A percentile compares a stretch with the other conserved stretches of the same genome.
Evolutionary conservation across 805 yeast genomes (phyloP).

Genomic region (Starmerella apis): DNA sequence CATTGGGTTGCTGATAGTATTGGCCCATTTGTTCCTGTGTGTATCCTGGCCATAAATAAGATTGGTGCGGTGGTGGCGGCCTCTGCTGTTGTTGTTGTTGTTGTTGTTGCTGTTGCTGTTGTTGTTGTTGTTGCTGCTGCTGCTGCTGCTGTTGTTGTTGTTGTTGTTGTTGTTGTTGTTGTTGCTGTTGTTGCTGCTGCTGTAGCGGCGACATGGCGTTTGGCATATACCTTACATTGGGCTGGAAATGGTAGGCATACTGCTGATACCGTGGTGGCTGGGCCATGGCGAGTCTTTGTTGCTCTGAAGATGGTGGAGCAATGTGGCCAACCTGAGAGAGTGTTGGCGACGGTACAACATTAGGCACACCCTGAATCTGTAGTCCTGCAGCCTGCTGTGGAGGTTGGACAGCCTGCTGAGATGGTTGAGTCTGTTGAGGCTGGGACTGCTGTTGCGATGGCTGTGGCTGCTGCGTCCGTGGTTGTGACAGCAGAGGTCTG

Average conservation of each 20-base stretch:
- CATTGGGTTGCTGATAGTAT: slow-evolving; percentile 1
- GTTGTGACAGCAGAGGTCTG: slow-evolving; percentile 1
- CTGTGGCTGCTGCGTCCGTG: slow-evolving; percentile 7
- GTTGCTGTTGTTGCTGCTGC: not conserved
- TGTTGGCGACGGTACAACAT: slow-evolving; percentile 6
- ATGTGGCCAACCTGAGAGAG: not conserved
- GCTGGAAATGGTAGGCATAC: slow-evolving; percentile 9
- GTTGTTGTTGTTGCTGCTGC: not conserved
- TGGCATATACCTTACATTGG: not conserved
- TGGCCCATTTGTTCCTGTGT: slow-evolving; percentile 3
- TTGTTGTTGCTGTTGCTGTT: not conserved
- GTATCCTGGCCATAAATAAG: slow-evolving; percentile 10
- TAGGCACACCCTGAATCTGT: slow-evolving; percentile 2
- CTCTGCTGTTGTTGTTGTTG: not conserved
- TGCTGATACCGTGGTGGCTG: slow-evolving; percentile 12
- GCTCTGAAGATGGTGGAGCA: slow-evolving; percentile 4
- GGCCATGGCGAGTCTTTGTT: slow-evolving; percentile 1
- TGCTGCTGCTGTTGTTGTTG: not conserved
- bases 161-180: not conserved
- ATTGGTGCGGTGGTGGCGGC: slow-evolving; percentile 1
- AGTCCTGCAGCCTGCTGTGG: not conserved
- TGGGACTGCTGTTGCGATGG: not conserved
- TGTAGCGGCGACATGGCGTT: not conserved
- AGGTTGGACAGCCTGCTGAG: not conserved
- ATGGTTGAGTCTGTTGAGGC: slow-evolving; percentile 4